Evolutionary conservation across 805 yeast genomes (phyloP).

Genomic region (Candida ipomoeae): DNA sequence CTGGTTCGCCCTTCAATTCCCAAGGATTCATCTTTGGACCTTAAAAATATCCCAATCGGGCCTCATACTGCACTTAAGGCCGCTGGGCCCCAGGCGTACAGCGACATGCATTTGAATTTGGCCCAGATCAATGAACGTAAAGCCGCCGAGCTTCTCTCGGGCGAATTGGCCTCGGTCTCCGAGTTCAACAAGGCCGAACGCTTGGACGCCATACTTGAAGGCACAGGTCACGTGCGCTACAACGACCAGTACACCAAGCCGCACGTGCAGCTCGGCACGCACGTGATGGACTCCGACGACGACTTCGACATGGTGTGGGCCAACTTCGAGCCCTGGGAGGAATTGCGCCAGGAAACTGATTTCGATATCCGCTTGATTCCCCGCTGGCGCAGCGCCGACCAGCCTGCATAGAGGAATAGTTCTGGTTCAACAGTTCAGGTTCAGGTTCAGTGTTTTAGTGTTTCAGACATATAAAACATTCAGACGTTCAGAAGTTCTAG

Average conservation of each 20-base stretch:
- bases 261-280: conserved; percentile 34
- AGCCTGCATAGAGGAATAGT: not conserved
- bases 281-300: conserved; percentile 35
- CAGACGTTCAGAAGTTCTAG: too few species aligned
- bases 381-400: conserved; percentile 15
- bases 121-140: conserved; percentile 22
- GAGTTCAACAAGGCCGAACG: conserved; percentile 38
- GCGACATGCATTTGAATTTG: conserved; percentile 28
- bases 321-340: conserved; percentile 45
- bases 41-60: conserved; percentile 14
- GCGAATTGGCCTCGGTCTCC: conserved; percentile 27
- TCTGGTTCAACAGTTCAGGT: not conserved
- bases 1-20: not conserved
- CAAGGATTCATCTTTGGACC: conserved; percentile 1
- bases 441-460: too few species aligned
- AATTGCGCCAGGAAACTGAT: conserved; percentile 35
- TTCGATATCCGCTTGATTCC: conserved; percentile 39
- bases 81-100: conserved; percentile 14
- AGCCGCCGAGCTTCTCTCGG: conserved; percentile 19
- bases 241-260: conserved; percentile 34
- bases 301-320: conserved; percentile 42
- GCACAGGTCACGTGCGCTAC: conserved; percentile 20
- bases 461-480: too few species aligned
- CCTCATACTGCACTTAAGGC: conserved; percentile 14
- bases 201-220: conserved; percentile 33